A percentile compares a stretch with the other conserved stretches of the same genome.
These are phyloP conservation scores for Echria macrotheca DNA, from an alignment of 495 filamentous ascomycete species.

Conservation along the genomic window DNA sequence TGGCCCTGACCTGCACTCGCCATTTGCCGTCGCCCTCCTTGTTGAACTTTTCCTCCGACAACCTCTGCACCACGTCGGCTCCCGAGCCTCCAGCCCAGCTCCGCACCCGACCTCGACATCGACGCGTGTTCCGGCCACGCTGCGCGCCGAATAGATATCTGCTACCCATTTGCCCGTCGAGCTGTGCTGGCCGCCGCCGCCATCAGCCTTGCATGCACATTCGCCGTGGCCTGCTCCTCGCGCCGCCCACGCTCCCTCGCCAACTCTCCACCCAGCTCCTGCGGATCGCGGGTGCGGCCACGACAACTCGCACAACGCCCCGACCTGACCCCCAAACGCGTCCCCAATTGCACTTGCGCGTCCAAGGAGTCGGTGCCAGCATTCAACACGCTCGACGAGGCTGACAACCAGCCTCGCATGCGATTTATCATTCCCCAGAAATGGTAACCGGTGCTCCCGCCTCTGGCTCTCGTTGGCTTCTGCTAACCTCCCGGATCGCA, in stretches of 20 bases:
- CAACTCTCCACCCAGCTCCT: slow-evolving; percentile 29
- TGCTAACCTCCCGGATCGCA: slow-evolving; percentile 28
- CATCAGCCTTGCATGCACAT: slow-evolving; percentile 27
- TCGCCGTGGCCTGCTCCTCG: slow-evolving; percentile 7
- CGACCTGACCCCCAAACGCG: slow-evolving; percentile 21
- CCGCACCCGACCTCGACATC: background rate
- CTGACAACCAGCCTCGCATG: slow-evolving; percentile 28
- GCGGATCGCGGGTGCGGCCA: slow-evolving; percentile 28
- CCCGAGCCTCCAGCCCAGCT: background rate
- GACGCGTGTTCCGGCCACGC: too few relatives aligned
- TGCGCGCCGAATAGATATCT: too few relatives aligned
- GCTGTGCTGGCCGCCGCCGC: too few relatives aligned
- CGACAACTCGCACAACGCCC: slow-evolving; percentile 27
- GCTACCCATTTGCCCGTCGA: too few relatives aligned
- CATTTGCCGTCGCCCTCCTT: slow-evolving; percentile 30
- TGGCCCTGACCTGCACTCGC: slow-evolving; percentile 15
- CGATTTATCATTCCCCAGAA: slow-evolving; percentile 9
- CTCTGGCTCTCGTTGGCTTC: too few relatives aligned
- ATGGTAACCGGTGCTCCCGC: slow-evolving; percentile 24
- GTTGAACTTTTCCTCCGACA: slow-evolving; percentile 31
- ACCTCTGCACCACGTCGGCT: slow-evolving; percentile 2
- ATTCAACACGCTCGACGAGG: slow-evolving; percentile 19
- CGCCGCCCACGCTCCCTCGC: slow-evolving; percentile 21
- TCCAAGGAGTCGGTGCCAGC: background rate
- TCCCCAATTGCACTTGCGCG: slow-evolving; percentile 13